A percentile compares a stretch with the other conserved stretches of the same genome.
These are phyloP conservation scores for Talaromyces adpressus DNA, from an alignment of 495 filamentous ascomycete genomes.

Conservation along the genomic window DNA sequence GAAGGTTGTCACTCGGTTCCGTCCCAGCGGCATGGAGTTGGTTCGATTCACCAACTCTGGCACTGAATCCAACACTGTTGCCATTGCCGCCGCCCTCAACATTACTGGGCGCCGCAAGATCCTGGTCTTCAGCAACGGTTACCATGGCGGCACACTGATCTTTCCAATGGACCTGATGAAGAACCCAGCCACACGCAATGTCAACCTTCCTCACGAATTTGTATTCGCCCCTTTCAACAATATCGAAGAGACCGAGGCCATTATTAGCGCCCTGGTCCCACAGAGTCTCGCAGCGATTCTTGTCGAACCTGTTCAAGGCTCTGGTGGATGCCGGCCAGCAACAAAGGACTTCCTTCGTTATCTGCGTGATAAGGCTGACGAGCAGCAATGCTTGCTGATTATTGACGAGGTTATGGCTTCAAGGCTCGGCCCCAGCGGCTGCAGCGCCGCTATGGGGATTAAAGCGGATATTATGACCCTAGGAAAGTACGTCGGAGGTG, in stretches of 20 bases:
- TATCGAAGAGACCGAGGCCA: conserved; percentile 11
- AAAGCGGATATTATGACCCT: conserved; percentile 52
- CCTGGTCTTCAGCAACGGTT: conserved; percentile 22
- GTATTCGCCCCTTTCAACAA: conserved; percentile 40
- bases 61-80: conserved; percentile 31
- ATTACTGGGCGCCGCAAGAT: conserved; percentile 23
- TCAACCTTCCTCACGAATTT: conserved; percentile 34
- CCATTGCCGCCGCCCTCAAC: conserved; percentile 22
- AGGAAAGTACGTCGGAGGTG: conserved; percentile 59
- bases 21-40: conserved; percentile 19
- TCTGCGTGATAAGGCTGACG: conserved; percentile 24
- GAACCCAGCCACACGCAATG: conserved; percentile 3
- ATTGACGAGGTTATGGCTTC: conserved; percentile 63
- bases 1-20: conserved; percentile 18
- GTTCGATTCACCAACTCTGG: conserved; percentile 33
- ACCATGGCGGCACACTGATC: conserved; percentile 20
- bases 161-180: conserved; percentile 2
- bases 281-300: conserved; percentile 46
- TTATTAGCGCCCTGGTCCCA: conserved; percentile 13
- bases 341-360: conserved; percentile 36
- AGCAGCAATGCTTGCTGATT: conserved; percentile 44
- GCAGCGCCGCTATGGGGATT: conserved; percentile 33
- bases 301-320: conserved; percentile 52
- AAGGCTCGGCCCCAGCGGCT: conserved; percentile 40
- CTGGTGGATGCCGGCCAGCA: conserved; percentile 43